Base-by-base conservation (phyloP, 1,284 basidiomycete genomes). In the Meira miltonrushii region DNA sequence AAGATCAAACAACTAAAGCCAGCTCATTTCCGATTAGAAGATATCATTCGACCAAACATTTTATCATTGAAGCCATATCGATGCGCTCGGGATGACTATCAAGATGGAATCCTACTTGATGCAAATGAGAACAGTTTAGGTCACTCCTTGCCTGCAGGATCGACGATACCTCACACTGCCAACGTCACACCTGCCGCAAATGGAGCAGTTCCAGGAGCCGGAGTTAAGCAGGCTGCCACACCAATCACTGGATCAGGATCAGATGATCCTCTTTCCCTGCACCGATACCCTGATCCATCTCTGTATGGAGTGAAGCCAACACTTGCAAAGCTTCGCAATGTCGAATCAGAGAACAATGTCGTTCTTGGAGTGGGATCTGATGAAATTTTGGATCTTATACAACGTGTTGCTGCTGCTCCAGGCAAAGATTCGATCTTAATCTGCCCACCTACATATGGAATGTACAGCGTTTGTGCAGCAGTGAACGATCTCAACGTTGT, bases 301-400 rank as follows among this genome's bases (percentile, higher is more conserved):
- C 86, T 92, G 71, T 85, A 87, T 62, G 81, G 83, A 48, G 87
- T 98, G 75, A 96, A 96, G 78, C 70, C 81, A 10, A 84, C 85
- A 37, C 86, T 96, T 58, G 89, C 88, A 6, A 72, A 81, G 13
- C 81, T 96, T 48, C 65, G 75, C 10, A 64, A 62, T 53, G 58
- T 78, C 2, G 68, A 70, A 17, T 63, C 67, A 38, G 58, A 69
- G 13, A 56, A 55, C 17, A 85, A 90, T 77, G 85, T 96, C 43
- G 96, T 97, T 78, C 84, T 99, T 9, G 94, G 95, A 13, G 95
- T 98, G 0, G 95, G 95, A 0, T 92, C 89, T 0, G 95, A 99
- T 79, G 95, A 99, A 77, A 88, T 94, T 50, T 92, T 98, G 66
- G 95, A 99, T 78, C 81, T 98, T 58, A 83, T 98, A 54, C 93